phyloP scores from a whole-genome alignment of 192 early-diverging fungal genomes.

The Podila epicladia region DNA sequence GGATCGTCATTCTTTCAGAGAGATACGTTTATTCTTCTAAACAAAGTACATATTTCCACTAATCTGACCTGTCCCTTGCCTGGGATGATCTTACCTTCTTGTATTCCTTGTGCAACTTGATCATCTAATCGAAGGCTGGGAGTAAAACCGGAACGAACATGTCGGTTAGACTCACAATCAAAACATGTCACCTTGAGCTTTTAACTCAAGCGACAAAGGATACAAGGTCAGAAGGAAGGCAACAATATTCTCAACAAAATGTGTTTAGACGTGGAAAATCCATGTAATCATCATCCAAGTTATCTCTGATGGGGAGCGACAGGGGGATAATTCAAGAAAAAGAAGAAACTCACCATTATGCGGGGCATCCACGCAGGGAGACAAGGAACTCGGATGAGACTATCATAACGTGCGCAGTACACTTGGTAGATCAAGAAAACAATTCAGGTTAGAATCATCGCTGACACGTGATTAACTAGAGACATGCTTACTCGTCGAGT shows the following conservation, averaged over 20 bases:
- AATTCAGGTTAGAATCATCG: neutral
- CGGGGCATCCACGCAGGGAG: too few species aligned
- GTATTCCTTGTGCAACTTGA: too few species aligned
- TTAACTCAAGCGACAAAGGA: neutral
- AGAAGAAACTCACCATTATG: neutral
- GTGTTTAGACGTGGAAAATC: constrained; percentile 4
- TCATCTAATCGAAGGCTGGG: too few species aligned
- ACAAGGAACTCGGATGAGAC: too few species aligned
- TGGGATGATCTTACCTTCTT: too few species aligned
- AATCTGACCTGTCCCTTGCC: too few species aligned
- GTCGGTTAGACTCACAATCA: neutral
- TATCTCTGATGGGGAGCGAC: neutral
- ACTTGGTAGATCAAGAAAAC: neutral
- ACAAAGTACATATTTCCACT: too few species aligned
- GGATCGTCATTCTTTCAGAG: too few species aligned
- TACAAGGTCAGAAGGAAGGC: constrained; percentile 4
- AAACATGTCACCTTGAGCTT: neutral
- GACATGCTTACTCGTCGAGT: neutral
- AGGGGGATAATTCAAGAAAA: neutral
- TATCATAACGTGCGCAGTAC: neutral
- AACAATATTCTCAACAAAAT: constrained; percentile 3
- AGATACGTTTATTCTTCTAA: too few species aligned
- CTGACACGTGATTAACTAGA: neutral
- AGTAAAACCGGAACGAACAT: neutral
- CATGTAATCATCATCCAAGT: constrained; percentile 3